A percentile compares a stretch with the other conserved stretches of the same genome.
Evolutionary conservation across 2,329 filamentous ascomycete genomes (phyloP).

Genomic region (Colletotrichum gloeosporioides): DNA sequence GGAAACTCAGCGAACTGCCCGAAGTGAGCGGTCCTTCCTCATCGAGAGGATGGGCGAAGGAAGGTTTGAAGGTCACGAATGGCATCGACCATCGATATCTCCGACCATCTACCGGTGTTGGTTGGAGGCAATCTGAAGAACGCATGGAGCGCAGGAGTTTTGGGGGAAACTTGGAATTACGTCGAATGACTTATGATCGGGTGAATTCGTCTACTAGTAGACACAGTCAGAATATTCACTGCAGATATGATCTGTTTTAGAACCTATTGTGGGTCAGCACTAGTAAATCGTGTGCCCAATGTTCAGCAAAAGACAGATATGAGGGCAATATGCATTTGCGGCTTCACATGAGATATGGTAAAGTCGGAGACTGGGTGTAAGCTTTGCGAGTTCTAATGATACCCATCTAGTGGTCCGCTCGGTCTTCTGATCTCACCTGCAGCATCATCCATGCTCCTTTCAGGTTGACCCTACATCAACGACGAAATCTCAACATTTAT

Average conservation of each 20-base stretch:
- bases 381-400: background rate
- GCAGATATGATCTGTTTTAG: background rate
- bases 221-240: background rate
- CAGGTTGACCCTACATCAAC: background rate
- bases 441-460: background rate
- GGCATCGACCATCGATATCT: background rate
- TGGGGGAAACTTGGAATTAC: background rate
- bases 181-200: background rate
- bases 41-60: background rate
- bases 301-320: background rate
- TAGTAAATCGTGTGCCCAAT: accelerated
- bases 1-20: background rate
- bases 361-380: background rate
- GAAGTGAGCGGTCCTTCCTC: background rate
- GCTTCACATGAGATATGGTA: background rate
- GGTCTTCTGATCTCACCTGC: background rate
- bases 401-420: background rate
- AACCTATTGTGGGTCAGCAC: background rate
- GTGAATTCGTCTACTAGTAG: background rate
- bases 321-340: background rate
- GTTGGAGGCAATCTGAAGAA: background rate
- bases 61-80: background rate
- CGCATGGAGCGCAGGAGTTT: background rate
- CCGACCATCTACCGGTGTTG: background rate
- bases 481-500: background rate